A percentile compares a stretch with the other conserved stretches of the same genome.
Evolutionary conservation across 164 flowering plant species (phyloP).

Genomic region (Magnolia changhungtana): DNA sequence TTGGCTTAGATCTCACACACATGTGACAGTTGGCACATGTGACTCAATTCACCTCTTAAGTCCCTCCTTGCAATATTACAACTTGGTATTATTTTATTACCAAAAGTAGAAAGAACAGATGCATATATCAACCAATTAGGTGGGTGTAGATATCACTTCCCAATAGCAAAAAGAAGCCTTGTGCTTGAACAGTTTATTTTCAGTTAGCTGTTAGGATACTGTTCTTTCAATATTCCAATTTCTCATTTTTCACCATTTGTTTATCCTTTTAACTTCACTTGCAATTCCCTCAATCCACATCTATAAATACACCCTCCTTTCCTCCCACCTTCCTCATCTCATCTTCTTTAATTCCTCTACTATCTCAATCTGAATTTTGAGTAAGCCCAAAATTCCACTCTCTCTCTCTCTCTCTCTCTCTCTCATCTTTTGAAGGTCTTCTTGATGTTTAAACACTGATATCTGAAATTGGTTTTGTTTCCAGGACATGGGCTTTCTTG

Average conservation of each 20-base stretch:
- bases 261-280: background rate
- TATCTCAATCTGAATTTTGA: slow-evolving; percentile 4
- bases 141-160: too few relatives aligned
- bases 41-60: background rate
- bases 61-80: background rate
- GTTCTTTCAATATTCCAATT: background rate
- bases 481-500: slow-evolving; percentile 41
- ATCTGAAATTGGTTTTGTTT: slow-evolving; percentile 14
- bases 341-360: slow-evolving; percentile 2
- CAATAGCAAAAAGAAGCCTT: background rate
- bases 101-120: too few relatives aligned
- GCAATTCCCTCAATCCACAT: slow-evolving; percentile 10
- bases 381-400: slow-evolving; percentile 1
- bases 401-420: background rate
- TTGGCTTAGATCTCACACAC: background rate
- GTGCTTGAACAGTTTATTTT: slow-evolving; percentile 10
- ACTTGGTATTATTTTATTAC: too few relatives aligned
- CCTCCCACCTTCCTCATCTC: slow-evolving; percentile 18
- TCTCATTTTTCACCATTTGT: background rate
- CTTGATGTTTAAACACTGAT: slow-evolving; percentile 7
- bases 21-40: background rate
- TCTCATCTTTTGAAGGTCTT: background rate
- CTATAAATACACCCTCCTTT: slow-evolving; percentile 22
- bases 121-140: too few relatives aligned
- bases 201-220: slow-evolving; percentile 33